Evolutionary conservation across 2,329 filamentous ascomycete genomes (phyloP), one percentile per base, ranked within the genome.

Genomic region (Colletotrichum sp.): DNA sequence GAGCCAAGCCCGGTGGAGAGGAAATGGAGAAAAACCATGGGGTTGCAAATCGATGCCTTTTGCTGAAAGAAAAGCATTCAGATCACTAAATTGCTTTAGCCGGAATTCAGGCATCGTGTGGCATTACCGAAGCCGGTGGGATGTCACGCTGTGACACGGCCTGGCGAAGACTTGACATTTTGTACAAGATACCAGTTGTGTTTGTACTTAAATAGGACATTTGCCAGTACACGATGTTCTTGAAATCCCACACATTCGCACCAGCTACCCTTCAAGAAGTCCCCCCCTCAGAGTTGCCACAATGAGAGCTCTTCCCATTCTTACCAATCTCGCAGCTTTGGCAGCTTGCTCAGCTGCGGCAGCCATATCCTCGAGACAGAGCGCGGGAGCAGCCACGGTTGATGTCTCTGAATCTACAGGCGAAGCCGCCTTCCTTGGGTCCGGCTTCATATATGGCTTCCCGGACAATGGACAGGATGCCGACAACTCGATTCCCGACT

Each of bases 401-500:
- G 43, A 48, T 13, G n/a, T 48, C 43, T 48, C 43, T 48, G 0
- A 48, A 13, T 7, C 43, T 2, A 28, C 55, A 24, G 55, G 55
- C 0, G 13, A 59, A 28, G 55, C 55, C 55, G 5, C 7, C 7
- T 59, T 59, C n/a, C 55, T 59, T 10, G 24, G 55, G 16, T 59
- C 55, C 13, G 55, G 55, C 55, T 59, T 59, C 21, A 59, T 59
- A 26, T 59, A 59, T 12, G 55, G 55, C 55, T 59, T 59, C 55
- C 55, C 55, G 15, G 55, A 59, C 55, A 59, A 59, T 28, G 55
- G 24, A 5, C 4, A 24, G 26, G 16, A 18, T 16, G 26, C 26
- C 7, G 55, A 59, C 55, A 59, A 24, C 21, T 59, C 55, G 13
- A 59, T 59, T 3, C 55, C 55, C 13, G 55, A 59, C 55, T 3